These are phyloP conservation scores for Teunomyces aglyptinius DNA, from an alignment of 805 yeast genomes.

Conservation along the genomic window DNA sequence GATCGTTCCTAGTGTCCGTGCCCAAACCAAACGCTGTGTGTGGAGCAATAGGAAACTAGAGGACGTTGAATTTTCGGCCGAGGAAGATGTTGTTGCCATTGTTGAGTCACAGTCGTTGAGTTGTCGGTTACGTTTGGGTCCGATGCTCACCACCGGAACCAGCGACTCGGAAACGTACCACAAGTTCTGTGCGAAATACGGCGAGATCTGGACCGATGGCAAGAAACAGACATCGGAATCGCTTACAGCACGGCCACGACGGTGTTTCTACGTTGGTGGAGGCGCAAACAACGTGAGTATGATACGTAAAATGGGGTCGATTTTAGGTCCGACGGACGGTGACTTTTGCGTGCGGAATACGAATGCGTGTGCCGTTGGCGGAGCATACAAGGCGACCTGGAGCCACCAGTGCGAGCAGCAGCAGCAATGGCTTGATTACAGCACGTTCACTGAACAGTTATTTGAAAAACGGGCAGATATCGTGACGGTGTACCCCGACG, in stretches of 20 bases:
- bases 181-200: slow-evolving; percentile 31
- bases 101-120: slow-evolving; percentile 86
- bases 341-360: slow-evolving; percentile 72
- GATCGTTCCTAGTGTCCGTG: slow-evolving; percentile 77
- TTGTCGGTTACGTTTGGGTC: slow-evolving; percentile 76
- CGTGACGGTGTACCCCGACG: slow-evolving; percentile 38
- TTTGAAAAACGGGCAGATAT: slow-evolving; percentile 51
- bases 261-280: slow-evolving; percentile 84
- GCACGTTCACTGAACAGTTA: slow-evolving; percentile 31
- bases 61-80: slow-evolving; percentile 43
- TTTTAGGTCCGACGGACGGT: slow-evolving; percentile 65
- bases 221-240: slow-evolving; percentile 43
- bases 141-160: slow-evolving; percentile 51
- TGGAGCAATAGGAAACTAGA: slow-evolving; percentile 30
- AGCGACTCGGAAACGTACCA: slow-evolving; percentile 17
- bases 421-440: slow-evolving; percentile 41
- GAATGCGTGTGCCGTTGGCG: slow-evolving; percentile 91
- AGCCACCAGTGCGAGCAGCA: slow-evolving; percentile 39
- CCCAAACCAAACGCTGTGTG: slow-evolving; percentile 57
- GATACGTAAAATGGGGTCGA: slow-evolving; percentile 63
- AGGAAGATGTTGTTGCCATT: slow-evolving; percentile 69
- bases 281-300: slow-evolving; percentile 72
- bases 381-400: slow-evolving; percentile 86
- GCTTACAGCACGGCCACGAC: slow-evolving; percentile 56
- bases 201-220: slow-evolving; percentile 50